phyloP scores from a whole-genome alignment of 306 rosid genomes.

The Lathyrus aphaca region DNA sequence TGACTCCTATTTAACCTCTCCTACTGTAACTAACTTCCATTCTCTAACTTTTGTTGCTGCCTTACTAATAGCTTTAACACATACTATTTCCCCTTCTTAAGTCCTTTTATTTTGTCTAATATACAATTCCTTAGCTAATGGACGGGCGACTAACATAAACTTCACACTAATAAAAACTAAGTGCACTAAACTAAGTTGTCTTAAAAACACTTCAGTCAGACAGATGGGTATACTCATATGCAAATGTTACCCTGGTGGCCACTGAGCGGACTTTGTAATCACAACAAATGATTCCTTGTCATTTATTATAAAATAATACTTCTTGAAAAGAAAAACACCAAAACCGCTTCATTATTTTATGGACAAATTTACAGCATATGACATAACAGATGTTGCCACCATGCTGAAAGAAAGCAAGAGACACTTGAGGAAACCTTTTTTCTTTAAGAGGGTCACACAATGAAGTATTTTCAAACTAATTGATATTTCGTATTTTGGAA shows the following conservation, averaged over 20 bases:
- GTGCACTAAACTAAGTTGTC: constrained; percentile 17
- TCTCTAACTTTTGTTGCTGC: no score
- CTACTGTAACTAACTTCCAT: no score
- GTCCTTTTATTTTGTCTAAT: no score
- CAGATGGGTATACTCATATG: constrained; percentile 8
- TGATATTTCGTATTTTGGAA: constrained; percentile 20
- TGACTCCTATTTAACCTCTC: no score
- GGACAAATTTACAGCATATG: constrained; percentile 26
- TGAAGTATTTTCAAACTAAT: constrained; percentile 26
- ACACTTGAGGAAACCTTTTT: not conserved
- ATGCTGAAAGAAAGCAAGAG: constrained; percentile 14
- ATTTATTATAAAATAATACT: constrained; percentile 12
- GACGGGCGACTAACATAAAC: not conserved
- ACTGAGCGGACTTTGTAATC: constrained; percentile 1
- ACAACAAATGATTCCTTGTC: constrained; percentile 1
- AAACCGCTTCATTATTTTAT: not conserved
- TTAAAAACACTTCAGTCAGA: not conserved
- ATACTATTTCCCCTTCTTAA: no score
- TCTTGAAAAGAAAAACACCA: not conserved
- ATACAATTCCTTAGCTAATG: no score
- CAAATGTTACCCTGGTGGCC: constrained; percentile 1
- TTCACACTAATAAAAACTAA: not conserved
- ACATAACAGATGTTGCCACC: constrained; percentile 10
- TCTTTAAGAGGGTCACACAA: not conserved
- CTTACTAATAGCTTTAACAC: no score